Conservation (phyloP, 2,329 filamentous ascomycete species). For the Phyllosticta citrichinensis region DNA sequence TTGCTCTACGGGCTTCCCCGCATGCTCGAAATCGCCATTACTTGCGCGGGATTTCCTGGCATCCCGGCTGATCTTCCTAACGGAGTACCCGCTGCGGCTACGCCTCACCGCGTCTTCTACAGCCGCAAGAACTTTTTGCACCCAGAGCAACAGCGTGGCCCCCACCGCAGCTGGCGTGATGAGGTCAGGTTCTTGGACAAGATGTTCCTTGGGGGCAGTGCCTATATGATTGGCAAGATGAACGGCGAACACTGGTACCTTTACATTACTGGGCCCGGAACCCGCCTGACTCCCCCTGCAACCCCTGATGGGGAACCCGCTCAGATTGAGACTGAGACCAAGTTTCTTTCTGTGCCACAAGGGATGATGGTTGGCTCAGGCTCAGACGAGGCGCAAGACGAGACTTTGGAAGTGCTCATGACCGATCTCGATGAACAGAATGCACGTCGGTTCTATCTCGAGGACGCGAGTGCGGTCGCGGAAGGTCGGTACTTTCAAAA, state of each 20-base stretch:
- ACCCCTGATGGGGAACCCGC: slow-evolving; percentile 51
- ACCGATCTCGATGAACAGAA: slow-evolving; percentile 58
- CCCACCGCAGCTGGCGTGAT: slow-evolving; percentile 94
- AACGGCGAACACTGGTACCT: slow-evolving; percentile 99
- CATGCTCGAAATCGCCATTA: slow-evolving; percentile 82
- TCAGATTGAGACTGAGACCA: slow-evolving; percentile 44
- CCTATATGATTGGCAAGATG: slow-evolving; percentile 99
- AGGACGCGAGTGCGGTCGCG: slow-evolving; percentile 82
- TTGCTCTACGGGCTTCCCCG: slow-evolving; percentile 80
- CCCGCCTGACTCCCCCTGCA: slow-evolving; percentile 67
- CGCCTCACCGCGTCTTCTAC: slow-evolving; percentile 94
- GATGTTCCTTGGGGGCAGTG: slow-evolving; percentile 84
- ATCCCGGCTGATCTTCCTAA: slow-evolving; percentile 56
- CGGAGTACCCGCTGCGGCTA: slow-evolving; percentile 65
- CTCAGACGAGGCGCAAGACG: slow-evolving; percentile 51
- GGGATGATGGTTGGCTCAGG: slow-evolving; percentile 36
- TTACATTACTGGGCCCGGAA: slow-evolving; percentile 84
- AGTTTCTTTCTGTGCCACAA: slow-evolving; percentile 49
- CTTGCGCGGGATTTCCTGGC: slow-evolving; percentile 81
- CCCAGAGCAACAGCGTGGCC: slow-evolving; percentile 85
- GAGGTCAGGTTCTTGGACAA: slow-evolving; percentile 89
- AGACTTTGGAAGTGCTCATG: slow-evolving; percentile 64
- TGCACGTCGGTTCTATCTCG: slow-evolving; percentile 59
- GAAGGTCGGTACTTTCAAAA: slow-evolving; percentile 65
- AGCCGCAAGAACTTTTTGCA: slow-evolving; percentile 98